Conservation (phyloP, 2,329 filamentous ascomycete species). For the Claviceps sp. region DNA sequence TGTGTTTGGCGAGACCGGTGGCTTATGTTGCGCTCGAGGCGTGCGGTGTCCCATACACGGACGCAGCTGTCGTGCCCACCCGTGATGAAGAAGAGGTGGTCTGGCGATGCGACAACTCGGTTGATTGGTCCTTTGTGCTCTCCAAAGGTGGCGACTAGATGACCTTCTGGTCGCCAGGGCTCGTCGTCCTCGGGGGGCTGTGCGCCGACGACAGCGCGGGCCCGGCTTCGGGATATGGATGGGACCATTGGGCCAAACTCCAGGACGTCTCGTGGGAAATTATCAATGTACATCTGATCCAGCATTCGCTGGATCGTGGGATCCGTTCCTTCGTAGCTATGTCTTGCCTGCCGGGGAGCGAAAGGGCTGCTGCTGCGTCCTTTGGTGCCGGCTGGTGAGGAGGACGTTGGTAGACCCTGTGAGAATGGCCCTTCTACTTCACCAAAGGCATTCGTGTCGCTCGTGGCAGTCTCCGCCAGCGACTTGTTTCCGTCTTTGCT, state of each 20-base stretch:
- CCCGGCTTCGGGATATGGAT: constrained; percentile 45
- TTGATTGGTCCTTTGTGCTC: constrained; percentile 79
- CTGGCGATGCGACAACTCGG: constrained; percentile 68
- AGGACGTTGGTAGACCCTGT: constrained; percentile 15
- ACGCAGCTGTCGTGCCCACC: constrained; percentile 83
- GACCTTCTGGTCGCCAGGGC: constrained; percentile 69
- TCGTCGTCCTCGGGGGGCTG: constrained; percentile 21
- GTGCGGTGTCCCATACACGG: constrained; percentile 83
- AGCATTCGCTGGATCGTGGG: constrained; percentile 57
- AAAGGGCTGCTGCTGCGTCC: constrained; percentile 13
- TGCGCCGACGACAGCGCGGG: constrained; percentile 34
- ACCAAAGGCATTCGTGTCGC: constrained; percentile 45
- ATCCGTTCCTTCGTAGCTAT: constrained; percentile 76
- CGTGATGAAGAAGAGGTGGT: constrained; percentile 90
- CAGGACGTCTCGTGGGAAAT: constrained; percentile 50
- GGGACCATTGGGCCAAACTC: constrained; percentile 73
- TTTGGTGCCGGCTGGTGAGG: constrained; percentile 11
- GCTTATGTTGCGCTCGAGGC: constrained; percentile 82
- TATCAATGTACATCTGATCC: constrained; percentile 70
- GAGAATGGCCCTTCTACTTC: constrained; percentile 44
- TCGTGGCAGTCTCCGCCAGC: constrained; percentile 43
- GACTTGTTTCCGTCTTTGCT: constrained; percentile 46
- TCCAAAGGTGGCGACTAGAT: constrained; percentile 73
- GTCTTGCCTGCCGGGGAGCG: constrained; percentile 40
- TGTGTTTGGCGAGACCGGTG: constrained; percentile 80